Evolutionary conservation across 1,139 yeast genomes (phyloP), one percentile per base, ranked within the genome.

Genomic region (Hyphopichia burtonii): DNA sequence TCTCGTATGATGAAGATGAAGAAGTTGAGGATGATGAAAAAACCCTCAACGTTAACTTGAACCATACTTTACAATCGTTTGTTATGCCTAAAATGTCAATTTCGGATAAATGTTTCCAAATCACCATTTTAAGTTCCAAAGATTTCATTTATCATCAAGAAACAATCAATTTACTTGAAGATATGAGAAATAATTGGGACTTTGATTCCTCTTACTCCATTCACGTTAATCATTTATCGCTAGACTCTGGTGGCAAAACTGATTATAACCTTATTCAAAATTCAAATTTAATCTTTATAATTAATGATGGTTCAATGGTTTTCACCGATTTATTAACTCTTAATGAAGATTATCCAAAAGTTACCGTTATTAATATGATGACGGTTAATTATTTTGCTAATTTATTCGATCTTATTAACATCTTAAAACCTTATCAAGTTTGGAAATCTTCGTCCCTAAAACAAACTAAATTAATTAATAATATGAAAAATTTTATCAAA

Each of bases 311-410:
- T 4, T 65, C 73, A 4, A 45, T 47, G 11, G 49, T 51, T 4
- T 58, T 69, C 39, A 56, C 64, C 6, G 65, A 66, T 19, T 37
- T 30, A 2, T 18, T 28, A 10, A 37, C 31, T 31, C 34, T 2
- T 25, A 36, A 39, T 2, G 40, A 44, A 17, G 45, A 43, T 16
- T 12, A 33, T 4, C 70, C 71, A 0, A 65, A 66, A 44, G 44
- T 71, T 23, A 63, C 71, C 2, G 57, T 71, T n/a, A 63, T 72
- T 38, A 72, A 72, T 48, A 53, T 71, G 56, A 63, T 70, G 52
- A 65, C 74, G 1, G 65, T 63, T 28, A 71, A 71, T 48, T 72
- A 70, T 49, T 72, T 72, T 42, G 52, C 61, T 27, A 70, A 68
- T 45, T 56, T 72, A 34, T 65, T 70, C 46, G 74, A 70, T 11